Base-by-base conservation (phyloP, 805 yeast genomes). In the Suhomyces emberorum region DNA sequence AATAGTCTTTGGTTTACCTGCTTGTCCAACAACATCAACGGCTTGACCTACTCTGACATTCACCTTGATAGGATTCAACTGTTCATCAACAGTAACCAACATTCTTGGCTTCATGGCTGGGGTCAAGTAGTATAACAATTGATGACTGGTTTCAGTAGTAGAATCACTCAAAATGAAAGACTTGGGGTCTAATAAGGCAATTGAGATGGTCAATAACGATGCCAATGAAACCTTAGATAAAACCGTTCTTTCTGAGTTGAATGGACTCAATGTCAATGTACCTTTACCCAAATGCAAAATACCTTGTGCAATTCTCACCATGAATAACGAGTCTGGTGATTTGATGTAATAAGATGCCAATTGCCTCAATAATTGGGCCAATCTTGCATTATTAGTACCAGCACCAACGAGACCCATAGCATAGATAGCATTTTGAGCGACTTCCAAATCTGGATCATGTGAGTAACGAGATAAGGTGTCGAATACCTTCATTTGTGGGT, bases 1-100 rank as follows among this genome's bases (percentile, higher is more conserved):
- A 32, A 93, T 93, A 9, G 97, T 89, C 72, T 93, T 93, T 32
- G 98, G 99, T 51, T 87, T 88, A 68, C 99, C 99, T 0, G 98
- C 99, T 62, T 91, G 98, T 22, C 98, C 99, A 44, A 93, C 98
- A 26, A 89, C 88, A 59, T 93, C 98, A 19, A 93, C 98, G 5
- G 98, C 98, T 66, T 91, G 97, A 44, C 99, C 99, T 20, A 93
- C 98, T 57, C 99, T 78, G 7, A 93, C 98, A 48, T 88, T 91
- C 7, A 93, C 98, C 70, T 91, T 91, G 44, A 93, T 67, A 24
- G 96, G 96, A 49, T 88, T 79, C 60, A 91, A 76, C 19, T 83
- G 79, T 59, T 89, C 96, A 60, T 91, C 95, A 30, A 93, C 86
- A 0, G 99, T 91, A 24, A 93, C 74, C 47, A 93, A 76, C 81